Base-by-base conservation (phyloP, 352 stramenopile species). In the Pythium brassicae region DNA sequence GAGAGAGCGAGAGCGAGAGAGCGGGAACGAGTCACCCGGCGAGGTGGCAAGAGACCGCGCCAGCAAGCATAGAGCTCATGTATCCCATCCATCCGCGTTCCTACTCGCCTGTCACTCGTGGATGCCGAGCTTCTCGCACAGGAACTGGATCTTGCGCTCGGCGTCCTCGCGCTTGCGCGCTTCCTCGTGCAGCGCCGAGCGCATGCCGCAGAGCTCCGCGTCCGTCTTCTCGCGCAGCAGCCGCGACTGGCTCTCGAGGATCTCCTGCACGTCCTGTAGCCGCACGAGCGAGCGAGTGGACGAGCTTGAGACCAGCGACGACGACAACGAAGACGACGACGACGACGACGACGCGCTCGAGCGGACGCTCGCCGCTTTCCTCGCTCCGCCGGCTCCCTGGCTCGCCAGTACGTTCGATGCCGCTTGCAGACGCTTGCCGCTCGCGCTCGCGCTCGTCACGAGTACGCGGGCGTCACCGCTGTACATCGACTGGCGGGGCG, bases 71-170 rank as follows among this genome's bases (percentile, higher is more conserved):
- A 59, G 53, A 59, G 45, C 44, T 42, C 11, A 29, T 39, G 20
- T 44, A 43, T 26, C 19, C 25, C 32, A 17, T 26, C 7, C 17
- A 8, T 25, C 10, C 47, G 8, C n/a, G 8, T 34, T 10, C 22
- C 10, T 35, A 22, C 12, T 46, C 27, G 58, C 8, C 55, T 57
- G 14, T 46, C 19, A 61, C 20, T 68, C 71, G 0, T 66, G 34
- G 29, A 80, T 53, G 0, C 71, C 63, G 0, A 83, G 63, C 42
- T 74, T 74, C 43, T 78, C 65, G 27, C 73, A 80, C 17, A 83
- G 62, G 14, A 76, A 63, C n/a, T 68, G 51, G 23, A 80, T 63
- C 50, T 68, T 76, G 23, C 57, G 59, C 51, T 83, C 73, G 8
- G 73, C 61, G 0, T 65, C 70, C 40, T 83, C 61, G 25, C 68